Conservation (phyloP, 1,284 basidiomycete genomes). For the Rhodotorula mucilaginosa region DNA sequence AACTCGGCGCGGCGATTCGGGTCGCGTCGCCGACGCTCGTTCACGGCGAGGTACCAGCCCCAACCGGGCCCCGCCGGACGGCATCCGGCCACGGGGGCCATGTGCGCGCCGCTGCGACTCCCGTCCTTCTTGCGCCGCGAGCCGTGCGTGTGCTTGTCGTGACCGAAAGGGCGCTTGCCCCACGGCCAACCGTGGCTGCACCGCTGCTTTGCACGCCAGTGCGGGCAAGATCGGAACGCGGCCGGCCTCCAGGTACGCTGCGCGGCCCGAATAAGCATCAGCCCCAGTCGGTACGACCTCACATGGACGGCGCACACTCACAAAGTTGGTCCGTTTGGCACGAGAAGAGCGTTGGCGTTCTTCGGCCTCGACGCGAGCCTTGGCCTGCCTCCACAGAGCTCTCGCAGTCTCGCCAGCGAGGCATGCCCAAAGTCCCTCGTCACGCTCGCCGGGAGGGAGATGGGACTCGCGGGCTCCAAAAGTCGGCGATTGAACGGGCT, state of each 20-base stretch:
- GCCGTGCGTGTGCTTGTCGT: not conserved
- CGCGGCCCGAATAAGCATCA: too few species aligned
- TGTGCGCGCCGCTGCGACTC: conserved; percentile 5
- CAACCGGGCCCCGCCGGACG: conserved; percentile 3
- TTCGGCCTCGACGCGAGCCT: conserved; percentile 1
- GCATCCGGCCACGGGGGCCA: conserved; percentile 42
- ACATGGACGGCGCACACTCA: not conserved
- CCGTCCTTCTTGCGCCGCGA: too few species aligned
- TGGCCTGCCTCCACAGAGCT: not conserved
- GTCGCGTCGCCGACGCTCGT: conserved; percentile 21
- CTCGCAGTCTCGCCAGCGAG: not conserved
- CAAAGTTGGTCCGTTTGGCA: not conserved
- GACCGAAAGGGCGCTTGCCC: not conserved
- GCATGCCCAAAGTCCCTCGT: not conserved
- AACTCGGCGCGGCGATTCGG: not conserved
- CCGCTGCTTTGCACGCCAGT: not conserved
- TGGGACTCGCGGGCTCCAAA: not conserved
- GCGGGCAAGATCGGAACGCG: not conserved
- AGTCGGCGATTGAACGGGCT: too few species aligned
- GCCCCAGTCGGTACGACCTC: too few species aligned
- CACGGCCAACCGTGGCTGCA: not conserved
- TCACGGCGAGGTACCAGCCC: conserved; percentile 15
- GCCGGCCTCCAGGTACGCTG: not conserved
- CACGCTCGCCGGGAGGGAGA: not conserved
- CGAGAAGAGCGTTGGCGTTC: not conserved